Base-by-base conservation (phyloP, 306 rosid genomes). In the Astragalus glycyphyllos region DNA sequence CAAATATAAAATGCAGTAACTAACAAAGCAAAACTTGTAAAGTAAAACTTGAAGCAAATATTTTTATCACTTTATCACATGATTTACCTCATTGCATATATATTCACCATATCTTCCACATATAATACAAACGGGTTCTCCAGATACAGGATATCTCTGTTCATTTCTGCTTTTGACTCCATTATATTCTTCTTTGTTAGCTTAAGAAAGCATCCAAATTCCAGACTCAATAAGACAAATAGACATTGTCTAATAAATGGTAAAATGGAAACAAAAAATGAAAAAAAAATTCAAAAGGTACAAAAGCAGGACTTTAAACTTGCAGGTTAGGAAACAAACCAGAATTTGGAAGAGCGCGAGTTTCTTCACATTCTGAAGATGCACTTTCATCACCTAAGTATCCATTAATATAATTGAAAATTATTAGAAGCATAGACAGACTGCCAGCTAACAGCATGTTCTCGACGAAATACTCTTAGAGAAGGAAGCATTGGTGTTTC, bases 61-160 rank as follows among this genome's bases (percentile, higher is more conserved):
- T 29, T 26, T 23, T 42, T 13, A 67, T 58, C 77, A 56, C 12
- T 23, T 42, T 13, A 67, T 58, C 77, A 56, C 12, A 46, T 29
- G 66, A 59, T 75, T 76, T 74, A 89, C 98, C 86, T 86, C 88
- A 46, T 92, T 73, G 83, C 94, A 87, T 83, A 92, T 89, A 66
- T 92, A 89, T 77, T 92, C 98, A 61, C 96, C 98, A 55, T 84
- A 92, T 87, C 87, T 87, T 45, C 96, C 90, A 68, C 98, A 92
- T 37, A 92, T 61, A 47, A 89, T 81, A 82, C 96, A 92, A 84
- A 80, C 78, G 69, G 98, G 96, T 73, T 92, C 98, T 65, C 94
- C 96, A 10, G 86, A 72, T 12, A 56, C 56, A 65, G 96, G 96
- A 68, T 81, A 86, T 12, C 90, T 86, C 58, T 92, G 97, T 61